Conservation (phyloP, 2,329 filamentous ascomycete genomes). For the Beauveria scarabaeidicola region DNA sequence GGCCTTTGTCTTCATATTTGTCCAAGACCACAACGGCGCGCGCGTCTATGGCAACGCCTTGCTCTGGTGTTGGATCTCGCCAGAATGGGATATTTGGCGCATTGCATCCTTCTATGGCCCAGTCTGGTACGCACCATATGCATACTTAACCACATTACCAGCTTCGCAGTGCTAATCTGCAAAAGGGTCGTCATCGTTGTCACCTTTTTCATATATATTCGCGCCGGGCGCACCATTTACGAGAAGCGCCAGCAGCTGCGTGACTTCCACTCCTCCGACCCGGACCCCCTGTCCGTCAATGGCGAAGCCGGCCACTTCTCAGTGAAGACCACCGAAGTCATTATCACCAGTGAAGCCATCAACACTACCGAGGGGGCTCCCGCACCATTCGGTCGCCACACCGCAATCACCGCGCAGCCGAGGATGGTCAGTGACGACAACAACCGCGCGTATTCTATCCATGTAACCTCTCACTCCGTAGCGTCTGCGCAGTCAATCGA, state of each 20-base stretch:
- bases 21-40: slow-evolving; percentile 41
- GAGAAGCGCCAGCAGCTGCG: slow-evolving; percentile 55
- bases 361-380: not conserved
- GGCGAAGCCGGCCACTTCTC: slow-evolving; percentile 28
- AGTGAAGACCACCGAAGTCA: slow-evolving; percentile 38
- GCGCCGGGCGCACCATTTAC: slow-evolving; percentile 59
- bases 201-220: slow-evolving; percentile 58
- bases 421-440: not conserved
- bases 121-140: slow-evolving; percentile 45
- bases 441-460: slow-evolving; percentile 32
- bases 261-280: slow-evolving; percentile 42
- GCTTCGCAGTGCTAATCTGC: too few species aligned
- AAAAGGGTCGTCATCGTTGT: slow-evolving; percentile 50
- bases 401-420: slow-evolving; percentile 2
- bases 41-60: slow-evolving; percentile 66
- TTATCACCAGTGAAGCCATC: slow-evolving; percentile 10
- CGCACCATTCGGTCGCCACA: slow-evolving; percentile 16
- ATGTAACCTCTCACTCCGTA: slow-evolving; percentile 27
- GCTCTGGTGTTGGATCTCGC: slow-evolving; percentile 73
- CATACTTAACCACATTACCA: not conserved
- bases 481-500: slow-evolving; percentile 1
- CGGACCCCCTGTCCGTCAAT: slow-evolving; percentile 30
- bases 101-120: slow-evolving; percentile 68
- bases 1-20: slow-evolving; percentile 58
- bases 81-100: slow-evolving; percentile 61